A percentile compares a stretch with the other conserved stretches of the same genome.
phyloP scores from a whole-genome alignment of 768 basidiomycete species.

The Mrakia hoshinonis region DNA sequence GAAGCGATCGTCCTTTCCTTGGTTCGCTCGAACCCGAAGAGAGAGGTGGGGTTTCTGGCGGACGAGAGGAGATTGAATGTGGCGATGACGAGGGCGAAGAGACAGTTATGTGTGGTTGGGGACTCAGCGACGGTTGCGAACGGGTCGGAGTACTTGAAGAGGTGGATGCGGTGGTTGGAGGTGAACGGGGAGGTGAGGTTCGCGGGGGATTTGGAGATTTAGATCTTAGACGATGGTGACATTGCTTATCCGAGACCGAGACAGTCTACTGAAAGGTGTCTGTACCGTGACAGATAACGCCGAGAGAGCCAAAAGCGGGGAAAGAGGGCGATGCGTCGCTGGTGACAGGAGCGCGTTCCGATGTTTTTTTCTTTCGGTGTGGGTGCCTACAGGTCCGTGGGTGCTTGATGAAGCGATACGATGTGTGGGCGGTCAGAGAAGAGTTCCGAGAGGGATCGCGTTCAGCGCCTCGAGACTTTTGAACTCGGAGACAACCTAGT shows the following conservation, averaged over 20 bases:
- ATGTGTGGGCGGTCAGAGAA: no score
- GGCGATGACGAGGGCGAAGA: slow-evolving; percentile 68
- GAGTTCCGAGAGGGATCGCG: no score
- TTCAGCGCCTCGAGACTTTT: no score
- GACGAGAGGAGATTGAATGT: slow-evolving; percentile 81
- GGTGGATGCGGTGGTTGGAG: slow-evolving; percentile 88
- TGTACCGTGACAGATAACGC: no score
- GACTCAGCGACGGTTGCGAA: slow-evolving; percentile 85
- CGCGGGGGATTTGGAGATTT: slow-evolving; percentile 47
- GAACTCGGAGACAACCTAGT: neutral
- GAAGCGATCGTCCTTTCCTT: slow-evolving; percentile 78
- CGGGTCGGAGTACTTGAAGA: slow-evolving; percentile 72
- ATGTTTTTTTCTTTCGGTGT: no score
- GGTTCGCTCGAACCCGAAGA: slow-evolving; percentile 80
- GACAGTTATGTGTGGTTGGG: slow-evolving; percentile 83
- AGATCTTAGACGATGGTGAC: neutral
- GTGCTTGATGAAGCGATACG: no score
- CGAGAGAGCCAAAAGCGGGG: no score
- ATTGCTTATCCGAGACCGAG: no score
- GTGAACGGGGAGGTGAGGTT: slow-evolving; percentile 81
- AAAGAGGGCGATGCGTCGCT: no score
- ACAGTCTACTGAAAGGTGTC: no score
- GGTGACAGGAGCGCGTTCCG: no score
- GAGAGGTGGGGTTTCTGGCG: slow-evolving; percentile 88
- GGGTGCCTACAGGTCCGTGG: no score